Base-by-base conservation (phyloP, 129 eudicot genomes). In the Helichrysum umbraculigerum region DNA sequence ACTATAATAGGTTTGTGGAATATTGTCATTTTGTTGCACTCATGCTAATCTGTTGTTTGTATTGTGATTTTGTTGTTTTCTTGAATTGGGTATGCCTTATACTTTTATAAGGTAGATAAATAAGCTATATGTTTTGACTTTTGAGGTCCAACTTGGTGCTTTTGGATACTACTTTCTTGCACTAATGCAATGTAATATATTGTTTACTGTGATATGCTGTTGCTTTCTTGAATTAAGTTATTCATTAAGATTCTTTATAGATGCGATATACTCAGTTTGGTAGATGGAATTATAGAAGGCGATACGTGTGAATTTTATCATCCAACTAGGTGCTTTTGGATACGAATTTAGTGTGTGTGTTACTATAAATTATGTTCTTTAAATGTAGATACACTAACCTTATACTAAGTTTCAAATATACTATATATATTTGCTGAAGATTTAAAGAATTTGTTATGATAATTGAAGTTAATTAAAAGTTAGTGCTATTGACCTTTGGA, bases 261-360 rank as follows among this genome's bases (percentile, higher is more conserved):
- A 10, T 60, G 17, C 14, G 54, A 47, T 14, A 11, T 47, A 47
- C 37, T 62, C 8, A 67, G 9, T 22, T 42, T 4, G 61, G 20
- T 28, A 50, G 22, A 56, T 56, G 61, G 39, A 70, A 14, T 47
- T 47, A 3, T 29, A 12, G 42, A 54, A 28, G 3, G n/a, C 42
- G 28, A 71, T 30, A 51, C 8, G 34, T 57, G 37, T 73, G 57
- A 73, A 37, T 73, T 73, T 59, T 37, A 15, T 21, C 41, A 9
- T 73, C 57, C 20, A 73, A 73, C 33, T 20, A 58, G 68, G 20
- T 35, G 57, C 34, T 58, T 35, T 30, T 20, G 30, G 59, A 73
- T 73, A 20, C 14, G 12, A 57, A 37, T 21, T 21, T 17, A 42
- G 28, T 25, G n/a, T 12, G 1, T 22, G 6, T 22, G 29, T 25